Conservation (phyloP, 495 filamentous ascomycete species). For the Penicillium coprophilum region DNA sequence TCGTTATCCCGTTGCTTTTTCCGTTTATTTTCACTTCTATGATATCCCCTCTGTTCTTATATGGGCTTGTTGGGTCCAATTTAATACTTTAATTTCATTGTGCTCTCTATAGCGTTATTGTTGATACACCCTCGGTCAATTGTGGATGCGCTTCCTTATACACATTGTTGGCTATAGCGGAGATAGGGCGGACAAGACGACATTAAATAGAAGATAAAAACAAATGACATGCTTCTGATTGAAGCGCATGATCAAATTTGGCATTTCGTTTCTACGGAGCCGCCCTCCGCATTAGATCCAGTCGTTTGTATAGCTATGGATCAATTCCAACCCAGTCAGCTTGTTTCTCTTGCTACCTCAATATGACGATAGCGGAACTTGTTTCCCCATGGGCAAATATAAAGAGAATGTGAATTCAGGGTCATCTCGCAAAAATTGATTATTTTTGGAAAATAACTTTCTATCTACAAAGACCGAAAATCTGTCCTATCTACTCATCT, state of each 20-base stretch:
- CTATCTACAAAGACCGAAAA: background rate
- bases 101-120: conserved; percentile 28
- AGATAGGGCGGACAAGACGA: background rate
- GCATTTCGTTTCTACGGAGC: conserved; percentile 10
- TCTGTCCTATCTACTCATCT: background rate
- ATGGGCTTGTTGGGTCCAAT: conserved; percentile 26
- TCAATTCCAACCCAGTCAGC: conserved; percentile 9
- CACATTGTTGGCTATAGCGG: background rate
- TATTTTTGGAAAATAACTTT: background rate
- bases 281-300: conserved; percentile 10
- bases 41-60: conserved; percentile 38
- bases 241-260: background rate
- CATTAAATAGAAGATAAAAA: conserved; percentile 16
- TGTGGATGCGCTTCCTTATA: conserved; percentile 14
- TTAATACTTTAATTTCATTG: conserved; percentile 33
- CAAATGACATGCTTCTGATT: conserved; percentile 23
- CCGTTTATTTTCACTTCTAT: conserved; percentile 31
- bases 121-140: conserved; percentile 19
- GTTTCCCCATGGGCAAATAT: background rate
- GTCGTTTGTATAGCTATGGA: conserved; percentile 7
- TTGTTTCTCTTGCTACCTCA: conserved; percentile 3
- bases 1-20: conserved; percentile 19
- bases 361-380: conserved; percentile 8
- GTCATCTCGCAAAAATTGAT: background rate
- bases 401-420: background rate